Percentiles rank a stretch among this genome's conserved stretches.
Evolutionary conservation across 2,329 filamentous ascomycete species (phyloP).

Genomic region (Colletotrichum gloeosporioides): DNA sequence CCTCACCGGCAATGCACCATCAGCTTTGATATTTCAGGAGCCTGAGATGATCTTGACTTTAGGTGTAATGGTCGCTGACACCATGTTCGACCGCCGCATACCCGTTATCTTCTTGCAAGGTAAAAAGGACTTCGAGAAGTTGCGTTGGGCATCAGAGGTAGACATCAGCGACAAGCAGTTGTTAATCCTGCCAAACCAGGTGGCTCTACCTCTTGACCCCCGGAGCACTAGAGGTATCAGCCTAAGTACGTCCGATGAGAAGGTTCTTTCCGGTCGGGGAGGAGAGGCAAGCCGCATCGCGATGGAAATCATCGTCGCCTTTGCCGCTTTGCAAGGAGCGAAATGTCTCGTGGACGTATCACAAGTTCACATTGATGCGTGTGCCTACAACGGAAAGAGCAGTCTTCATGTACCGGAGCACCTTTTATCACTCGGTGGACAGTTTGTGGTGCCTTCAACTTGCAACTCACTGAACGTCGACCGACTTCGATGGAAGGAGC

Average conservation of each 20-base stretch:
- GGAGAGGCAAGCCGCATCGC: conserved; percentile 39
- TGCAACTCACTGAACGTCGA: conserved; percentile 50
- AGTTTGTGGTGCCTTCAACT: conserved; percentile 42
- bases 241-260: conserved; percentile 21
- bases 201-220: background rate
- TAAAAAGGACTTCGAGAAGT: conserved; percentile 17
- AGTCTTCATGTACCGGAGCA: conserved; percentile 39
- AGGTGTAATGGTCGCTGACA: conserved; percentile 47
- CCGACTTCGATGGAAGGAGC: conserved; percentile 40
- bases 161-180: background rate
- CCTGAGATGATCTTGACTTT: conserved; percentile 49
- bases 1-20: conserved; percentile 40
- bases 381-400: conserved; percentile 46
- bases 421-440: conserved; percentile 36
- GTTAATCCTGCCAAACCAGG: background rate
- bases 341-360: conserved; percentile 38
- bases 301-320: conserved; percentile 41
- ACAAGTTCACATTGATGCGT: conserved; percentile 48
- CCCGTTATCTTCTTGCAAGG: conserved; percentile 36
- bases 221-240: background rate
- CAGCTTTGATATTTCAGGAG: conserved; percentile 44
- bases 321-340: conserved; percentile 39
- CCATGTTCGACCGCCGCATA: conserved; percentile 43
- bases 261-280: conserved; percentile 31
- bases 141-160: background rate